phyloP scores from a whole-genome alignment of 2,329 filamentous ascomycete genomes.

The Teratosphaeria epicoccoides region DNA sequence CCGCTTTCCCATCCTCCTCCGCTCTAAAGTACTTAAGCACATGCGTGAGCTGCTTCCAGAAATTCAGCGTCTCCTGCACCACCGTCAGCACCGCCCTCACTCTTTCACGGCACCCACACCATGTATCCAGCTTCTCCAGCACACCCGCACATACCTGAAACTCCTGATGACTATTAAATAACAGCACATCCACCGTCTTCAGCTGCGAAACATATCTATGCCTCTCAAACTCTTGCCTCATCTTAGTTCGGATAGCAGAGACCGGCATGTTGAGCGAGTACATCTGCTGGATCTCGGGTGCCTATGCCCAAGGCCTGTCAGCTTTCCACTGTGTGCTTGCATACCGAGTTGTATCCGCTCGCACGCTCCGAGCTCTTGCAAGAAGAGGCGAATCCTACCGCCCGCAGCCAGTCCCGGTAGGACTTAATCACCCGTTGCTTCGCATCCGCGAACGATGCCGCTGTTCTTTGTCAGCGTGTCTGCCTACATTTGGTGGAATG shows the following conservation, averaged over 20 bases:
- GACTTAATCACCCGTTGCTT: constrained; percentile 74
- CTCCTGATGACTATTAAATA: constrained; percentile 85
- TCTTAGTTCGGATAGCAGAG: constrained; percentile 77
- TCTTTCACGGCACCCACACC: background rate
- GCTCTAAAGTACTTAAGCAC: constrained; percentile 93
- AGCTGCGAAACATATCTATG: constrained; percentile 89
- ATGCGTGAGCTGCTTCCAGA: constrained; percentile 95
- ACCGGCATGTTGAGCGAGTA: constrained; percentile 88
- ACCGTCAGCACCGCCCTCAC: constrained; percentile 1
- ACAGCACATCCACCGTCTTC: constrained; percentile 73
- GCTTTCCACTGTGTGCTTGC: background rate
- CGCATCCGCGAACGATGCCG: constrained; percentile 80
- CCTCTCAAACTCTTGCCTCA: constrained; percentile 93
- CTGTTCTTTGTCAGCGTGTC: constrained; percentile 37
- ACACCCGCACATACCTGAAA: constrained; percentile 64
- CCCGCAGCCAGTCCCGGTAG: constrained; percentile 92
- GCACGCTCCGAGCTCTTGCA: background rate
- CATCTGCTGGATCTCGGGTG: constrained; percentile 93
- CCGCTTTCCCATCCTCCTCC: constrained; percentile 64
- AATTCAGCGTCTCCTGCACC: constrained; percentile 88
- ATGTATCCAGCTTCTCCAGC: background rate
- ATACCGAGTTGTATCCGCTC: background rate
- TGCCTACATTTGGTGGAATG: background rate
- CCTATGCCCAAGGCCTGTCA: constrained; percentile 43
- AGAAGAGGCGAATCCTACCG: constrained; percentile 54